Evolutionary conservation across 495 filamentous ascomycete genomes (phyloP).

Genomic region (Acidiella bohemica): DNA sequence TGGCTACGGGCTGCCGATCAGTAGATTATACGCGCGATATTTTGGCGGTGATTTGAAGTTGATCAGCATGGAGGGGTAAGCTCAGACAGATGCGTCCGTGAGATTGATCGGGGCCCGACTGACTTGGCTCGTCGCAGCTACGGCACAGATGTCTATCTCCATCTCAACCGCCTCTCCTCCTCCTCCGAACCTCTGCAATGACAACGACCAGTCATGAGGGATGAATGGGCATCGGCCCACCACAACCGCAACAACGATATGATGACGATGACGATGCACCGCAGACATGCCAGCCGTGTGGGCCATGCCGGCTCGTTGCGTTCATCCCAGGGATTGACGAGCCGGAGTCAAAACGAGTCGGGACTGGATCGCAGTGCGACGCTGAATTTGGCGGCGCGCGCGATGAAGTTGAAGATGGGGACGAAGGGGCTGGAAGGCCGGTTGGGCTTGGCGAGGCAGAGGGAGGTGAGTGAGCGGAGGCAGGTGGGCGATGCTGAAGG

Average conservation of each 20-base stretch:
- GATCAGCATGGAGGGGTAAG: slow-evolving; percentile 99
- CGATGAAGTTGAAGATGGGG: slow-evolving; percentile 39
- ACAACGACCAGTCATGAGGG: slow-evolving; percentile 95
- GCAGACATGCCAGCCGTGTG: neutral
- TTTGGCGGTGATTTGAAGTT: slow-evolving; percentile 94
- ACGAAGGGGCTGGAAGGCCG: slow-evolving; percentile 30
- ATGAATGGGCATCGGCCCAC: too few relatives aligned
- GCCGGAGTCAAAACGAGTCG: slow-evolving; percentile 7
- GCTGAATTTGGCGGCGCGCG: slow-evolving; percentile 20
- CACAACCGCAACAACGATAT: too few relatives aligned
- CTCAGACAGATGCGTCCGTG: neutral
- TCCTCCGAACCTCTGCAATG: slow-evolving; percentile 96
- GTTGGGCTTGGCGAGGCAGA: slow-evolving; percentile 37
- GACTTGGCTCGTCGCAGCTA: slow-evolving; percentile 48
- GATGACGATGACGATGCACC: too few relatives aligned
- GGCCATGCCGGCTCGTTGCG: slow-evolving; percentile 6
- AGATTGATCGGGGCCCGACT: neutral
- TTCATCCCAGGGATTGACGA: slow-evolving; percentile 73
- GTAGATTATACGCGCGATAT: slow-evolving; percentile 85
- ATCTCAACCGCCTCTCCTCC: slow-evolving; percentile 87
- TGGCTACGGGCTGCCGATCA: slow-evolving; percentile 89
- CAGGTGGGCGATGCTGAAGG: slow-evolving; percentile 78
- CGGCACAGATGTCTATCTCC: slow-evolving; percentile 95
- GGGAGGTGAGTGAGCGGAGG: slow-evolving; percentile 67
- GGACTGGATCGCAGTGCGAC: slow-evolving; percentile 8